Evolutionary conservation across 257 asterid species (phyloP), one percentile per base, ranked within the genome.

Genomic region (Ilex asprella): DNA sequence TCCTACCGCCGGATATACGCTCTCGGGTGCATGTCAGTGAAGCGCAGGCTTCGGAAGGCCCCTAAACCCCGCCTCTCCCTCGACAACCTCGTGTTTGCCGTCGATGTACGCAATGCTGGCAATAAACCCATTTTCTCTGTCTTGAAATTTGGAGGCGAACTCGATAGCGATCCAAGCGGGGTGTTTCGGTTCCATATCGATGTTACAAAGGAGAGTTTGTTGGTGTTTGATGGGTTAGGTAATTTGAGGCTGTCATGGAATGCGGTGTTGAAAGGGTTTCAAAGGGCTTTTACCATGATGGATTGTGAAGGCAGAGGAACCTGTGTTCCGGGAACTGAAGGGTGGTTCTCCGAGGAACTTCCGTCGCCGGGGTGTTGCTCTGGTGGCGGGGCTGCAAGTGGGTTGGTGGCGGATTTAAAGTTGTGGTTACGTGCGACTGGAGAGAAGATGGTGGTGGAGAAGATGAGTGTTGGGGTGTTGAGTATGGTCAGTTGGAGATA

Each of bases 341-440:
- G 90, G 62, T 91, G 96, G 96, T 84, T 86, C 55, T 84, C 93
- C 7, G 83, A 84, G 83, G 98, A 86, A 80, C 78, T 91, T 12
- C 96, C 93, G 58, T 21, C 78, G 64, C 32, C 85, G 2, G 87
- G 86, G 64, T 84, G 96, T 41, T 85, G 96, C 71, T 63, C 74
- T 21, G 27, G 27, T 16, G 57, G 78, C 65, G 67, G 68, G 21
- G 69, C 57, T 5, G 78, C 72, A 0, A 77, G 98, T 27, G 96
- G 95, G 50, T 58, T 88, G 75, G 89, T 83, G 74, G 92, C 86
- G 70, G 95, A 88, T 12, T 58, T 91, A 80, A 77, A 93, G 76
- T 44, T 91, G 62, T 94, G 95, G 65, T 50, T 84, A 71, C 60
- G 75, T 72, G 74, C 67, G 54, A 41, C 69, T 30, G 67, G 68